Evolutionary conservation across 176 grass and related monocot genomes (phyloP), one percentile per base, ranked within the genome.

Genomic region (Phragmites australis): DNA sequence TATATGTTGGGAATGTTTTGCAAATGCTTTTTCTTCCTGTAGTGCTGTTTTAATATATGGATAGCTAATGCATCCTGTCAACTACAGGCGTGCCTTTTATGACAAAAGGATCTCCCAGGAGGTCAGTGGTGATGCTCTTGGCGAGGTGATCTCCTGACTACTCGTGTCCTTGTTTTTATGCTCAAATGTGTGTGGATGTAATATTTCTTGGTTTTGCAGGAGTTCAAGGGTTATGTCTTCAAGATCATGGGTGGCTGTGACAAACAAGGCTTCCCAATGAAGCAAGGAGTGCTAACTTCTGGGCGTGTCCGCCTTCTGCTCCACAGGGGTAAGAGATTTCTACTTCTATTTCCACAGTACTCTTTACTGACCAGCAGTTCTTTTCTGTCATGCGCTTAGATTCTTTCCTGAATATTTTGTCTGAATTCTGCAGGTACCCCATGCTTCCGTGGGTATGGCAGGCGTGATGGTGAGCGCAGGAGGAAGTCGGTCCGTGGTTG

Each of bases 221-320:
- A 97, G 52, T 97, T 97, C 67, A 91, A 84, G 79, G 94, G 91
- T 3, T 97, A 97, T 12, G 79, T 97, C 18, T 97, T 97, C 82
- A 97, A 92, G 65, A 97, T 97, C 71, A 97, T 97, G 94, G 91
- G 94, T 0, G 94, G 94, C 0, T 97, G 94, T 34, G 94, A 97
- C 48, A 94, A 97, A 65, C 94, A 97, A 70, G 94, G 94, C 4
- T 97, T 97, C 43, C 94, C 91, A 11, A 97, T 97, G 94, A 97
- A 97, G 71, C 94, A 97, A 71, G 94, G 94, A 81, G 94, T 97
- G 8, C 66, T 94, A 9, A 94, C 91, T 12, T 72, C 89, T 30
- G 94, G 94, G 12, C 91, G 94, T 91, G 94, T 97, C 9, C 94
- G 89, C 40, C 72, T 97, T 64, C 82, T 97, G 13, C 91, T 97